A percentile compares a stretch with the other conserved stretches of the same genome.
Evolutionary conservation across 495 filamentous ascomycete genomes (phyloP).

Genomic region (Lasiosphaeria miniovina): DNA sequence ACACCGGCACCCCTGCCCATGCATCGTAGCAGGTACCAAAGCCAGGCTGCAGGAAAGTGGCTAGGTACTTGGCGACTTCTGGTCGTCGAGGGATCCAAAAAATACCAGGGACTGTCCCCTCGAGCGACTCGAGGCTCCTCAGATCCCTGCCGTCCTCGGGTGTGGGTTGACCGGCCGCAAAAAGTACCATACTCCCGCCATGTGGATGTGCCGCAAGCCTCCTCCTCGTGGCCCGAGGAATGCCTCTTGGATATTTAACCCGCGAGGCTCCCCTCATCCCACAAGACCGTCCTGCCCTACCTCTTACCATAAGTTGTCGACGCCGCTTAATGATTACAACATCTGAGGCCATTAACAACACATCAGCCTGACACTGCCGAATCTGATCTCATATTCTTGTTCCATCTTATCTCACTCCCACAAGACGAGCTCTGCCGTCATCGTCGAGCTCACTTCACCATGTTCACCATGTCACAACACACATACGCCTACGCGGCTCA

Average conservation of each 20-base stretch:
- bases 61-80: slow-evolving; percentile 12
- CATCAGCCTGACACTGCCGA: background rate
- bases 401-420: background rate
- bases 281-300: slow-evolving; percentile 4
- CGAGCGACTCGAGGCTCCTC: slow-evolving; percentile 1
- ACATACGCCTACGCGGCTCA: slow-evolving; percentile 42
- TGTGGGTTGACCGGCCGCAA: slow-evolving; percentile 4
- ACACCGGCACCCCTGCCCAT: slow-evolving; percentile 6
- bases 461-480: slow-evolving; percentile 46
- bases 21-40: slow-evolving; percentile 18
- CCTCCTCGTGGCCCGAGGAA: slow-evolving; percentile 4
- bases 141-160: background rate
- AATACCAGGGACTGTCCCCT: too few species aligned
- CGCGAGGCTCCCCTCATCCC: slow-evolving; percentile 12
- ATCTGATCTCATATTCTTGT: slow-evolving; percentile 8
- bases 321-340: background rate
- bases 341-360: slow-evolving; percentile 1
- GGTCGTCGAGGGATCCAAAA: slow-evolving; percentile 5
- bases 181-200: slow-evolving; percentile 9
- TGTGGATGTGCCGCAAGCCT: slow-evolving; percentile 12
- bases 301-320: slow-evolving; percentile 8
- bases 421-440: slow-evolving; percentile 1
- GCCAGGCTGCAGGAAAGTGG: slow-evolving; percentile 22
- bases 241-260: slow-evolving; percentile 21
- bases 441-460: slow-evolving; percentile 18